Evolutionary conservation across 441 rosid genomes (phyloP), one percentile per base, ranked within the genome.

Genomic region (Adansonia rubrostipa): DNA sequence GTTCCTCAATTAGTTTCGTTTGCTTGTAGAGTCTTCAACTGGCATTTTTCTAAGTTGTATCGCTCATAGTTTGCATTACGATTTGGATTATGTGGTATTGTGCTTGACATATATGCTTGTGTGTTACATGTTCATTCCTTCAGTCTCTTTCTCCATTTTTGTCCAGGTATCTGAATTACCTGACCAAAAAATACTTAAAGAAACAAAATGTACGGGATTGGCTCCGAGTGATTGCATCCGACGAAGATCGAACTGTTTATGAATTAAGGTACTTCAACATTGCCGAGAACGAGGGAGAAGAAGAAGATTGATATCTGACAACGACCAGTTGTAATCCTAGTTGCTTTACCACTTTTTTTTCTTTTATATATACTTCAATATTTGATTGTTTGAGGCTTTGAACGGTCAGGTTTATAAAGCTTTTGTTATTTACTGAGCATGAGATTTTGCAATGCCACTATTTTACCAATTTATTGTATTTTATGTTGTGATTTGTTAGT

Each of bases 191-290:
- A 84, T 89, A 89, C 80, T 56, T 89, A 64, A 91, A 91, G 90
- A 91, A 91, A 77, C 95, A 91, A 77, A 91, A 91, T 24, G 95
- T 89, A 36, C 81, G 93, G 15, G 95, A 91, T 82, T 91, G 95
- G 95, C 93, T 89, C 33, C 83, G 93, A 72, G 95, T 88, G 78
- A 89, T 91, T 80, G 90, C 95, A 2, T 86, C 92, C 1, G 87
- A 87, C 91, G 86, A 91, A 74, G 92, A 91, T 80, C 87, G 90
- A 64, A 84, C 82, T 13, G 74, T 83, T 81, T 86, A 85, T 61
- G 98, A 93, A 79, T 75, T 91, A 70, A 91, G 98, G 87, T 92
- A 92, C 92, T 94, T 94, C 90, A 89, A 94, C 84, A 92, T 92
- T 56, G 96, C 93, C 3, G 95, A 94, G 87, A 94, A 92, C 70